Evolutionary conservation across 306 rosid genomes (phyloP).

Genomic region (Pterocarpus santalinus): DNA sequence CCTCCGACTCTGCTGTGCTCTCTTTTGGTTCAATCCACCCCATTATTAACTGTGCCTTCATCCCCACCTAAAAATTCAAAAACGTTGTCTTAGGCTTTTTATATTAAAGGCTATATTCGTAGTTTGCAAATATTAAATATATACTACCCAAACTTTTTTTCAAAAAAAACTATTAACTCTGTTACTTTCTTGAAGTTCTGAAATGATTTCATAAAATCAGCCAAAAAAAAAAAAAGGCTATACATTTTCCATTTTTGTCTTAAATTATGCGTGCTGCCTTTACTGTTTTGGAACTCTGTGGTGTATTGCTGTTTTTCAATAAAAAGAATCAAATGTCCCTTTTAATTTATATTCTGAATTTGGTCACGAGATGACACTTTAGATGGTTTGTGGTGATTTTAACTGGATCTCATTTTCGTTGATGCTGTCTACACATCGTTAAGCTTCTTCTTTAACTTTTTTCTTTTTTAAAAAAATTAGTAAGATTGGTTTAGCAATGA

Average conservation of each 20-base stretch:
- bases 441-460: neutral
- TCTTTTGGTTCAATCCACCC: too few relatives aligned
- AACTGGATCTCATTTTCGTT: too few relatives aligned
- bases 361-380: neutral
- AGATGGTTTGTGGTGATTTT: neutral
- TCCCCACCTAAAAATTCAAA: too few relatives aligned
- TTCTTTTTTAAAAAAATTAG: neutral
- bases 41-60: too few relatives aligned
- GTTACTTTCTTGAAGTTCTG: constrained; percentile 12
- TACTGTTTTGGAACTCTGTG: constrained; percentile 2
- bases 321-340: neutral
- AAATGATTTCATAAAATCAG: constrained; percentile 26
- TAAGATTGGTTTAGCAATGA: too few relatives aligned
- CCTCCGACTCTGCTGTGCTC: too few relatives aligned
- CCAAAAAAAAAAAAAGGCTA: neutral
- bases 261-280: neutral
- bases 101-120: constrained; percentile 3
- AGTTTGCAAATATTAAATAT: neutral
- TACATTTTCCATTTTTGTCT: neutral
- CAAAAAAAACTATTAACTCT: too few relatives aligned
- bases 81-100: neutral
- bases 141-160: too few relatives aligned
- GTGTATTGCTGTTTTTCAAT: constrained; percentile 3
- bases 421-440: too few relatives aligned
- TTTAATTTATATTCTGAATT: constrained; percentile 2